Conservation (phyloP, 768 basidiomycete genomes). For the Psilocybe sp. region DNA sequence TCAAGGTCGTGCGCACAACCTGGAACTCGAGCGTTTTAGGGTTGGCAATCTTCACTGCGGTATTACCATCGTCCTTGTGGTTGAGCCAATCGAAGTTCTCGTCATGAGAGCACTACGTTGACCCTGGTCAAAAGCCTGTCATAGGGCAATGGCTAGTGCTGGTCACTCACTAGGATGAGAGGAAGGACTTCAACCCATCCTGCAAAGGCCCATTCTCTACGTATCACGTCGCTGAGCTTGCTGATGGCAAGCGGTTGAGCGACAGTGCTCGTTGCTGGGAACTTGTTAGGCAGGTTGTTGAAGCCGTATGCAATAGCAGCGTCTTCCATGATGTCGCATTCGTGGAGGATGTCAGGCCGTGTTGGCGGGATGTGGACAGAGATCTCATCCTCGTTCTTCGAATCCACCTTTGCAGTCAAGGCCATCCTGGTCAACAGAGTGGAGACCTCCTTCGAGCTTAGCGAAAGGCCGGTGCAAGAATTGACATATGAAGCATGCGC, state of each 20-base stretch:
- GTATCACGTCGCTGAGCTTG: slow-evolving; percentile 84
- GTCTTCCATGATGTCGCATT: slow-evolving; percentile 98
- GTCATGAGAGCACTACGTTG: slow-evolving; percentile 91
- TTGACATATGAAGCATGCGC: slow-evolving; percentile 92
- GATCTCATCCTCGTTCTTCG: slow-evolving; percentile 62
- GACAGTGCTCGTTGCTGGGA: slow-evolving; percentile 93
- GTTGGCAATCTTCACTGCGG: slow-evolving; percentile 90
- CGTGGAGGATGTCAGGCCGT: slow-evolving; percentile 96
- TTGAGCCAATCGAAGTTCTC: slow-evolving; percentile 97
- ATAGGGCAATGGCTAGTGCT: slow-evolving; percentile 1
- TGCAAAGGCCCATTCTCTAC: slow-evolving; percentile 88
- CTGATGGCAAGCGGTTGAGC: slow-evolving; percentile 90
- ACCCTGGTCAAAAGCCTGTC: background rate
- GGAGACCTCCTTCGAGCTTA: slow-evolving; percentile 64
- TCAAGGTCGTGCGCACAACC: slow-evolving; percentile 92
- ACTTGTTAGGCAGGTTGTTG: slow-evolving; percentile 90
- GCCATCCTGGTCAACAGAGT: slow-evolving; percentile 84
- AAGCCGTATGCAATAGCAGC: slow-evolving; percentile 97
- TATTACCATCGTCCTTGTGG: slow-evolving; percentile 74
- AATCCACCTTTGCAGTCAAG: slow-evolving; percentile 52
- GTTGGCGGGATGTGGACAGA: slow-evolving; percentile 84
- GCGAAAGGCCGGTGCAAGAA: slow-evolving; percentile 85
- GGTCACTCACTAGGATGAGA: slow-evolving; percentile 75
- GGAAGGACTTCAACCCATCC: slow-evolving; percentile 97
- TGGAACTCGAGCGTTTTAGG: slow-evolving; percentile 98